Evolutionary conservation across 2,329 filamentous ascomycete genomes (phyloP).

Genomic region (Microascus cirrosus): DNA sequence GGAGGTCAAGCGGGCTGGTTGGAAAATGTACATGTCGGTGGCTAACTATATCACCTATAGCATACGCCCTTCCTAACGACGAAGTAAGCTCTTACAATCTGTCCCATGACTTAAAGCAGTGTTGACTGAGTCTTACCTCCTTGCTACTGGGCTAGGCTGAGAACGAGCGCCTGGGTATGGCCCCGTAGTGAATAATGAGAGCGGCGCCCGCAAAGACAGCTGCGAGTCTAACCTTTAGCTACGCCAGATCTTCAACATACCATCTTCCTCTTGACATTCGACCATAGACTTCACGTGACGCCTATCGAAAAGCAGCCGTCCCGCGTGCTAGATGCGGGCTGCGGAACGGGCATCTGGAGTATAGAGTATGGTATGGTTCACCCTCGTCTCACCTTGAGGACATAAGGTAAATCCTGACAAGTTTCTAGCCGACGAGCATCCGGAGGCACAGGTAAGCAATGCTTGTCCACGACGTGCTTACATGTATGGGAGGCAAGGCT

Average conservation of each 20-base stretch:
- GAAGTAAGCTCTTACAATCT: background rate
- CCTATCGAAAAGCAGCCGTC: conserved; percentile 8
- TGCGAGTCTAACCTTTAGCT: background rate
- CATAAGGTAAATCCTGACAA: background rate
- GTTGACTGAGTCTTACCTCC: background rate
- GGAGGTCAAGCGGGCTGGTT: no score
- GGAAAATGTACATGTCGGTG: no score
- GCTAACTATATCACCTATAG: background rate
- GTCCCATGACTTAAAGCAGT: background rate
- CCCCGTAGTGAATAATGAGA: no score
- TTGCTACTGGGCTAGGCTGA: conserved; percentile 6
- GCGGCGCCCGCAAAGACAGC: no score
- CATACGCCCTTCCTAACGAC: conserved; percentile 5
- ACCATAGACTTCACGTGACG: conserved; percentile 12
- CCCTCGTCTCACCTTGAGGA: no score
- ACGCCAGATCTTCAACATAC: conserved; percentile 16
- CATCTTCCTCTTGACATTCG: conserved; percentile 14
- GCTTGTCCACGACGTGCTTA: background rate
- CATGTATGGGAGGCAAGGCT: background rate
- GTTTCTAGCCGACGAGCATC: conserved; percentile 12
- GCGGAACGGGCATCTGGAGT: conserved; percentile 20
- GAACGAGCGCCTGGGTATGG: conserved; percentile 12
- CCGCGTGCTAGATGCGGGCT: conserved; percentile 18
- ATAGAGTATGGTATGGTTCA: conserved; percentile 18
- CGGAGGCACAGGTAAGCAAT: conserved; percentile 15